Evolutionary conservation across 2,329 filamentous ascomycete genomes (phyloP).

Genomic region (Fusarium irregulare): DNA sequence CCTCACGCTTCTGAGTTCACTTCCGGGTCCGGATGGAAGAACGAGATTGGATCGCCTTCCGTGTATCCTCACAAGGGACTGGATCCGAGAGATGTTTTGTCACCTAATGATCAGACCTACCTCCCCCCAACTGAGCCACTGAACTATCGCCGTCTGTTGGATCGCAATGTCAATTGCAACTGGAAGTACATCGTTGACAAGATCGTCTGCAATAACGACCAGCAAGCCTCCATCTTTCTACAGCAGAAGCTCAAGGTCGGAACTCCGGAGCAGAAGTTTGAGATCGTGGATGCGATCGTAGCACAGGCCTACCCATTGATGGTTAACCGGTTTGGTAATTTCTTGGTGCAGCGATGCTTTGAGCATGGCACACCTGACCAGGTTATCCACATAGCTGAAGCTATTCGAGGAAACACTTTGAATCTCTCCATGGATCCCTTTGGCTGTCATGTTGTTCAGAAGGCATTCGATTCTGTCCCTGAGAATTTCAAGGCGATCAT

Average conservation of each 20-base stretch:
- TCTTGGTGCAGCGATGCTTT: constrained; percentile 97
- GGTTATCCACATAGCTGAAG: constrained; percentile 91
- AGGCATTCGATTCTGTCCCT: constrained; percentile 96
- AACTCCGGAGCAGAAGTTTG: constrained; percentile 93
- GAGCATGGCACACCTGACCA: constrained; percentile 97
- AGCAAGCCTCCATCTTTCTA: constrained; percentile 98
- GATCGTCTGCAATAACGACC: constrained; percentile 98
- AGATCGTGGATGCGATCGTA: constrained; percentile 96
- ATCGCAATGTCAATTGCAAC: constrained; percentile 96
- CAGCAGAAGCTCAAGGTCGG: constrained; percentile 99
- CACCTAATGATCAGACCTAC: constrained; percentile 77
- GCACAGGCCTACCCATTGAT: constrained; percentile 94
- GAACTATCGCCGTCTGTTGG: constrained; percentile 94
- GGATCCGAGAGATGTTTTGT: constrained; percentile 54
- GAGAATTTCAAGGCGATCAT: constrained; percentile 98
- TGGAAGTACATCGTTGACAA: constrained; percentile 99
- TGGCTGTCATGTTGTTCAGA: constrained; percentile 97
- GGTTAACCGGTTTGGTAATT: constrained; percentile 99
- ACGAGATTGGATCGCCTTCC: constrained; percentile 57
- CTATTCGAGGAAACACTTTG: constrained; percentile 93
- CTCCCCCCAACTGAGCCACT: constrained; percentile 89
- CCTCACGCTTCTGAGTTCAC: constrained; percentile 81
- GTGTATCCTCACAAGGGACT: constrained; percentile 13
- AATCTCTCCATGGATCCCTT: constrained; percentile 98
- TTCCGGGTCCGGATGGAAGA: constrained; percentile 66